phyloP scores from a whole-genome alignment of 2,329 filamentous ascomycete species.

The Aspergillus costaricaensis region DNA sequence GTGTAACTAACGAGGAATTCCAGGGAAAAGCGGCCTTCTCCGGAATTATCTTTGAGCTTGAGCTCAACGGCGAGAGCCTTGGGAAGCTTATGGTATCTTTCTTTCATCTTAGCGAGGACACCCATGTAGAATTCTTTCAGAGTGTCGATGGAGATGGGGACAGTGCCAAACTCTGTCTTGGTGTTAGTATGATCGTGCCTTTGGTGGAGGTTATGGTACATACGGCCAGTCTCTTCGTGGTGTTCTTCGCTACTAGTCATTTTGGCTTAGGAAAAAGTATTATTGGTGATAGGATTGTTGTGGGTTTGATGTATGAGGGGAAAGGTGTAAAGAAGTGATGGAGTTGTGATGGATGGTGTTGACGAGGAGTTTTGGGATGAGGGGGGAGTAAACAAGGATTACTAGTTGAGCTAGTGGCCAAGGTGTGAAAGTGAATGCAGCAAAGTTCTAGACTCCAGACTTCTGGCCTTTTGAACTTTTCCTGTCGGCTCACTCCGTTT shows the following conservation, averaged over 20 bases:
- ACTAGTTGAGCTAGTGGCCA: no score
- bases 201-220: neutral
- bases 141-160: neutral
- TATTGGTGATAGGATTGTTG: neutral
- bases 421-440: no score
- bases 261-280: neutral
- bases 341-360: no score
- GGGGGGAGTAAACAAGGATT: no score
- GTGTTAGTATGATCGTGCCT: neutral
- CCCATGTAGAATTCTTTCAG: neutral
- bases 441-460: no score
- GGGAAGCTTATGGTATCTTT: neutral
- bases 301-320: neutral
- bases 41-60: neutral
- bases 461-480: fast-evolving
- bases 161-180: neutral
- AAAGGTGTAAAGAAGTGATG: no score
- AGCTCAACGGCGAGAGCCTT: neutral
- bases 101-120: neutral
- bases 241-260: neutral
- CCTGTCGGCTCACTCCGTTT: no score
- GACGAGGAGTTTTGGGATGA: no score
- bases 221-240: neutral
- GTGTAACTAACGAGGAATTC: neutral
- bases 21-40: neutral